Evolutionary conservation across 208 protist genomes (phyloP).

Genomic region (Angomonas deanei): DNA sequence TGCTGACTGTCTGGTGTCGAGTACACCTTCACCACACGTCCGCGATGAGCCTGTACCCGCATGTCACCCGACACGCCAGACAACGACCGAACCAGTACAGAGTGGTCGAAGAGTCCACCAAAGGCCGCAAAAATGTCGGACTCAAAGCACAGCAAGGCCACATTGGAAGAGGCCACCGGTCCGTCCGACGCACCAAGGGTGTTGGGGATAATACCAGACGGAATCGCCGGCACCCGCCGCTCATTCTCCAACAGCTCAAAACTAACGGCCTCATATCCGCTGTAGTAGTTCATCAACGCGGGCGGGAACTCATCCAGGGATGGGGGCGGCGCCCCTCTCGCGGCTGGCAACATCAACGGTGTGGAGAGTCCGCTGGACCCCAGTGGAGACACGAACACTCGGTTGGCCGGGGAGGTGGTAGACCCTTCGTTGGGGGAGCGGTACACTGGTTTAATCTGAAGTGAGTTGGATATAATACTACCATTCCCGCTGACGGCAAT

Average conservation of each 20-base stretch:
- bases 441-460: neutral
- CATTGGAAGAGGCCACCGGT: slow-evolving; percentile 44
- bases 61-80: slow-evolving; percentile 35
- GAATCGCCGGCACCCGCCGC: slow-evolving; percentile 39
- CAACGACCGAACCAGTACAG: slow-evolving; percentile 59
- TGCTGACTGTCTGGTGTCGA: slow-evolving; percentile 65
- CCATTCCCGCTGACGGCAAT: slow-evolving; percentile 37
- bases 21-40: slow-evolving; percentile 60
- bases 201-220: slow-evolving; percentile 52
- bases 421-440: too few relatives aligned
- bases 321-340: slow-evolving; percentile 1
- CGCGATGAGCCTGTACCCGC: slow-evolving; percentile 67
- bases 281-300: slow-evolving; percentile 8
- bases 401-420: neutral
- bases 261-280: slow-evolving; percentile 25
- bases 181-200: slow-evolving; percentile 30
- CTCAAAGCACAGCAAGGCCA: slow-evolving; percentile 59
- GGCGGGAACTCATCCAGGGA: slow-evolving; percentile 8
- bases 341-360: neutral
- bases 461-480: slow-evolving; percentile 9
- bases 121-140: slow-evolving; percentile 64
- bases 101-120: slow-evolving; percentile 83
- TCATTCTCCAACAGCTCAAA: slow-evolving; percentile 72
- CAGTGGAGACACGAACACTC: neutral
- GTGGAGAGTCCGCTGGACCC: neutral